Base-by-base conservation (phyloP, 495 filamentous ascomycete genomes). In the Acidiella bohemica region DNA sequence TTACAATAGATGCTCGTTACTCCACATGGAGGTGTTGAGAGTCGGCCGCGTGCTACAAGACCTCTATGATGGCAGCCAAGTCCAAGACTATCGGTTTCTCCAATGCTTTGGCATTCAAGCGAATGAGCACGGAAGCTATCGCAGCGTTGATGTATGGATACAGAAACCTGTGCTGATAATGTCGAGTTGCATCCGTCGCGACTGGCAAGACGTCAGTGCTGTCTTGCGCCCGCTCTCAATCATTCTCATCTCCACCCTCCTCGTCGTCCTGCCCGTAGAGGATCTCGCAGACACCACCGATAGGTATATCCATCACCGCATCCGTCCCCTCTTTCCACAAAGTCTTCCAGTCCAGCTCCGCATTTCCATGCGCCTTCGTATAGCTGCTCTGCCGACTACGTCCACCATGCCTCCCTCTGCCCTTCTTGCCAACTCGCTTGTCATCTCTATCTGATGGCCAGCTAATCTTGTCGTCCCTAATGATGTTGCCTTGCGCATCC, bases 251-350 rank as follows among this genome's bases (percentile, higher is more conserved):
- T n/a, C 32, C 38, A 8, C 32, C 25, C 19, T 37, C 39, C 16
- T 44, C 35, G 12, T 35, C 40, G 19, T 30, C 10, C 21, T 38
- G 66, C 0, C 76, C 81, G 56, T 85, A 85, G 34, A 85, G 48
- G 16, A 96, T 74, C 67, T 99, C 90, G 60, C 88, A 95, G n/a
- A 95, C 90, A 3, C 90, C 90, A 14, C 86, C 92, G 29, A 96
- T 69, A 5, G 90, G 90, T 14, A 99, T 75, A 69, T 99, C 90
- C 83, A 96, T 82, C 5, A 95, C 88, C 10, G 85, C 90, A 69
- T 99, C 90, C 0, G 92, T 99, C 22, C 92, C 85, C 48, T 83
- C 76, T 55, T 72, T 81, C 90, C 90, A 97, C 6, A 88, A 64
- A 35, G 64, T 68, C 50, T 65, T 73, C 90, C 90, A 97, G 54